These are phyloP conservation scores for Toxicodendron radicans DNA, from an alignment of 345 rosid species.

Conservation along the genomic window DNA sequence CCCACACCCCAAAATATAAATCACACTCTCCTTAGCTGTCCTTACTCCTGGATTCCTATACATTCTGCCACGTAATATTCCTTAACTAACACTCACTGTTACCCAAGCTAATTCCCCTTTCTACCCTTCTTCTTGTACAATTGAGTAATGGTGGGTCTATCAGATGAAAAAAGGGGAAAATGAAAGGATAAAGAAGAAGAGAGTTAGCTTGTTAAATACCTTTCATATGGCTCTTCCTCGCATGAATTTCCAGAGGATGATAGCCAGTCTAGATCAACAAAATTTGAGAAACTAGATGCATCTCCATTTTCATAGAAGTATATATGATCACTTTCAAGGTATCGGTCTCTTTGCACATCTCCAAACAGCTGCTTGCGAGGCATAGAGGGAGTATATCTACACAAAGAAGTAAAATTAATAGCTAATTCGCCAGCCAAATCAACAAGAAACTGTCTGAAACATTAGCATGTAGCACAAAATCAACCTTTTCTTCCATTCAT, in stretches of 20 bases:
- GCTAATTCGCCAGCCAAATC: conserved; percentile 10
- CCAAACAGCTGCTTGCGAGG: conserved; percentile 78
- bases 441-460: conserved; percentile 1
- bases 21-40: no score
- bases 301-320: conserved; percentile 70
- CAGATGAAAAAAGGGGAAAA: background rate
- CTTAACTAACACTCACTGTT: no score
- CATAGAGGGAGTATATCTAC: conserved; percentile 76
- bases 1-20: no score
- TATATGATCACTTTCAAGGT: conserved; percentile 48
- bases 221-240: conserved; percentile 79
- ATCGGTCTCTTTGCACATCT: conserved; percentile 52
- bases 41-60: no score
- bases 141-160: no score
- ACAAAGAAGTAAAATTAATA: conserved; percentile 14
- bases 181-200: background rate
- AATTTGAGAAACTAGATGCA: conserved; percentile 72
- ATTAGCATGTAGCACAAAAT: background rate
- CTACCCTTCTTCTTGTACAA: no score
- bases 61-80: no score
- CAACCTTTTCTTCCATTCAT: conserved; percentile 7
- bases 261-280: conserved; percentile 89
- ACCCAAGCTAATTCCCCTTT: no score
- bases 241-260: conserved; percentile 91
- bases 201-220: conserved; percentile 44